These are phyloP conservation scores for Alternaria arborescens DNA, from an alignment of 2,329 filamentous ascomycete species.

Conservation along the genomic window DNA sequence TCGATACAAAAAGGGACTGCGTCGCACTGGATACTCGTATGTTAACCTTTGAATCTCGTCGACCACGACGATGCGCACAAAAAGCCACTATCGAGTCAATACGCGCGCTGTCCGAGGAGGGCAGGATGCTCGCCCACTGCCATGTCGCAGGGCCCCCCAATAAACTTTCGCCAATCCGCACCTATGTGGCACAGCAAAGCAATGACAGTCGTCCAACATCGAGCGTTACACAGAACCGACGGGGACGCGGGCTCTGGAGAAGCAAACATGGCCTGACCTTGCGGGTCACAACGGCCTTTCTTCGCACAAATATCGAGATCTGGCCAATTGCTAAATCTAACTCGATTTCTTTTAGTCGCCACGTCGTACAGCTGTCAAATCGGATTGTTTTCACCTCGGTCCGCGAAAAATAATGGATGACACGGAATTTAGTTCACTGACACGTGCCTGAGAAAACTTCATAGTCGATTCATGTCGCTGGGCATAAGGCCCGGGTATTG, in stretches of 20 bases:
- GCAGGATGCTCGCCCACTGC: conserved; percentile 11
- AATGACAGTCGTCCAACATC: conserved; percentile 12
- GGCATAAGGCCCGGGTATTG: conserved; percentile 17
- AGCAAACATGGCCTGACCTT: conserved; percentile 23
- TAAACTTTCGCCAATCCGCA: conserved; percentile 26
- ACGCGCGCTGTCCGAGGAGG: conserved; percentile 16
- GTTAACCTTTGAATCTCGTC: conserved; percentile 13
- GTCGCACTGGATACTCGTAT: conserved; percentile 16
- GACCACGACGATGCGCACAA: conserved; percentile 15
- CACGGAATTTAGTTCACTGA: conserved; percentile 1
- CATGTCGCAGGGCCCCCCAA: conserved; percentile 13
- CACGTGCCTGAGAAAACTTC: conserved; percentile 10
- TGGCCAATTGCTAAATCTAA: conserved; percentile 10
- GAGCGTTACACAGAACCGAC: conserved; percentile 19
- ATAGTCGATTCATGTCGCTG: conserved; percentile 15
- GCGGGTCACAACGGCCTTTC: conserved; percentile 17
- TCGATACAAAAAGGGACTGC: conserved; percentile 14
- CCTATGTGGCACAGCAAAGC: conserved; percentile 32
- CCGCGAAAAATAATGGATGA: conserved; percentile 4
- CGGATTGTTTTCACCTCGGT: conserved; percentile 16
- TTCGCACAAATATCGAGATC: conserved; percentile 13
- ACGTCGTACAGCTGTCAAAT: conserved; percentile 5
- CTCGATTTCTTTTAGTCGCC: conserved; percentile 17
- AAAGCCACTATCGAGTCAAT: conserved; percentile 30
- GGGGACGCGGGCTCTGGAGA: conserved; percentile 6